Percentiles rank a stretch among this genome's conserved stretches.
Evolutionary conservation across 169 alveolate species (phyloP).

Genomic region (Theileria equi): DNA sequence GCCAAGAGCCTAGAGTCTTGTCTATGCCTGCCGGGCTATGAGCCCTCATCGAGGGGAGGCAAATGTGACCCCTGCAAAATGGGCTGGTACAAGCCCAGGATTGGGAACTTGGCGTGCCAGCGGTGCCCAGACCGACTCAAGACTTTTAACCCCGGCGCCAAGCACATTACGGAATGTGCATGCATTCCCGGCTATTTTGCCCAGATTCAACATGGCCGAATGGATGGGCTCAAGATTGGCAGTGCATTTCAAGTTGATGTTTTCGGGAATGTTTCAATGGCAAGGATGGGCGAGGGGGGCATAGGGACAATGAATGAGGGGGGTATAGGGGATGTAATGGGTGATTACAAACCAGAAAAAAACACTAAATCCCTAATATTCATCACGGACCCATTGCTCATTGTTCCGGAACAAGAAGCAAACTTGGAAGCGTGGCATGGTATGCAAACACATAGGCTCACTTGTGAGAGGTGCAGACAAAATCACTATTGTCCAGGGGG

Average conservation of each 20-base stretch:
- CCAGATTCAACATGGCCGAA: not conserved
- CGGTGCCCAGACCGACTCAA: slow-evolving; percentile 69
- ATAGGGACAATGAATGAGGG: too few relatives aligned
- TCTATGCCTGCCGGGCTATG: slow-evolving; percentile 71
- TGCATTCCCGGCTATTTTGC: slow-evolving; percentile 77
- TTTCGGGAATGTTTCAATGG: too few relatives aligned
- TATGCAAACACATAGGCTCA: not conserved
- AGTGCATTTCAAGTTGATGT: too few relatives aligned
- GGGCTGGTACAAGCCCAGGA: slow-evolving; percentile 70
- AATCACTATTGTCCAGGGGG: slow-evolving; percentile 65
- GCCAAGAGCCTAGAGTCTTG: slow-evolving; percentile 58
- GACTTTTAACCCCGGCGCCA: slow-evolving; percentile 61
- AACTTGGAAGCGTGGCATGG: not conserved
- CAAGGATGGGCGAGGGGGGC: too few relatives aligned
- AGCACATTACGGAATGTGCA: slow-evolving; percentile 68
- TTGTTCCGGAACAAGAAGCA: slow-evolving; percentile 13
- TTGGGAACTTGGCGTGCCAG: slow-evolving; percentile 57
- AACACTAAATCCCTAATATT: slow-evolving; percentile 38
- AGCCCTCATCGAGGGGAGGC: slow-evolving; percentile 38
- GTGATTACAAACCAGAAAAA: too few relatives aligned
- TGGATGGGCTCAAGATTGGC: too few relatives aligned
- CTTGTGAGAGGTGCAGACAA: slow-evolving; percentile 43
- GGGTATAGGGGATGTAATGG: too few relatives aligned
- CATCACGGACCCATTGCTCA: slow-evolving; percentile 14
- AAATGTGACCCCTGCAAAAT: slow-evolving; percentile 63